Evolutionary conservation across 2,329 filamentous ascomycete genomes (phyloP).

Genomic region (Leptographium lundbergii): DNA sequence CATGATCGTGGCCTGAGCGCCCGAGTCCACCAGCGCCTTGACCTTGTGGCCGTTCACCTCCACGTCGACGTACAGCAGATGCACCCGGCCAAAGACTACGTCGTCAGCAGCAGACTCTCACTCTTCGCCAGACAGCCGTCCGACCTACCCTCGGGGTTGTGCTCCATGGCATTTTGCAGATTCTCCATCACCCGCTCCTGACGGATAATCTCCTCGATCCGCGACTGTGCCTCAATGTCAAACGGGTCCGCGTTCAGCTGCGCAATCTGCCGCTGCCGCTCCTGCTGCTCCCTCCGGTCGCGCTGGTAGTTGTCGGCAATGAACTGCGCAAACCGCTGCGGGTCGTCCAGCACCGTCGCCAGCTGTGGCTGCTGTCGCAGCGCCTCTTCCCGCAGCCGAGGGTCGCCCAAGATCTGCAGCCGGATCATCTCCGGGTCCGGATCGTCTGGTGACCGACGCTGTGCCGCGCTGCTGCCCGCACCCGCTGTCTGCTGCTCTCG

Average conservation of each 20-base stretch:
- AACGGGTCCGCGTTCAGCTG: slow-evolving; percentile 88
- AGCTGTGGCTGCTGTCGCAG: slow-evolving; percentile 63
- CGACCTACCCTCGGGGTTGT: slow-evolving; percentile 80
- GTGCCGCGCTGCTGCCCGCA: slow-evolving; percentile 11
- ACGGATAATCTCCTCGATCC: slow-evolving; percentile 94
- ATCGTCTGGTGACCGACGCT: slow-evolving; percentile 11
- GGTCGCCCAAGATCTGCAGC: slow-evolving; percentile 70
- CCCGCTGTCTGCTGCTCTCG: slow-evolving; percentile 14
- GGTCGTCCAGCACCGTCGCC: slow-evolving; percentile 62
- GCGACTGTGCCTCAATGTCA: slow-evolving; percentile 78
- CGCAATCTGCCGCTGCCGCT: slow-evolving; percentile 72
- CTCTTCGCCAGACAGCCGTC: not conserved
- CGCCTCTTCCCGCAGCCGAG: slow-evolving; percentile 57
- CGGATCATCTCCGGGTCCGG: slow-evolving; percentile 72
- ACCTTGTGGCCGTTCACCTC: slow-evolving; percentile 87
- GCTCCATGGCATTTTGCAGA: slow-evolving; percentile 88
- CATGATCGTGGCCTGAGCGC: slow-evolving; percentile 98
- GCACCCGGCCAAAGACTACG: slow-evolving; percentile 81
- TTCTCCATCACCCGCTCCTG: slow-evolving; percentile 93
- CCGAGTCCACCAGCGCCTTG: slow-evolving; percentile 94
- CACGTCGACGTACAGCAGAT: slow-evolving; percentile 92
- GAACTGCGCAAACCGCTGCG: slow-evolving; percentile 61
- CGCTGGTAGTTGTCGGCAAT: slow-evolving; percentile 55
- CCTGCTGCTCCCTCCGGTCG: slow-evolving; percentile 58
- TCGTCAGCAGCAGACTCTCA: not conserved